A percentile compares a stretch with the other conserved stretches of the same genome.
phyloP scores from a whole-genome alignment of 2,329 filamentous ascomycete species.

The Penicillium sp. region DNA sequence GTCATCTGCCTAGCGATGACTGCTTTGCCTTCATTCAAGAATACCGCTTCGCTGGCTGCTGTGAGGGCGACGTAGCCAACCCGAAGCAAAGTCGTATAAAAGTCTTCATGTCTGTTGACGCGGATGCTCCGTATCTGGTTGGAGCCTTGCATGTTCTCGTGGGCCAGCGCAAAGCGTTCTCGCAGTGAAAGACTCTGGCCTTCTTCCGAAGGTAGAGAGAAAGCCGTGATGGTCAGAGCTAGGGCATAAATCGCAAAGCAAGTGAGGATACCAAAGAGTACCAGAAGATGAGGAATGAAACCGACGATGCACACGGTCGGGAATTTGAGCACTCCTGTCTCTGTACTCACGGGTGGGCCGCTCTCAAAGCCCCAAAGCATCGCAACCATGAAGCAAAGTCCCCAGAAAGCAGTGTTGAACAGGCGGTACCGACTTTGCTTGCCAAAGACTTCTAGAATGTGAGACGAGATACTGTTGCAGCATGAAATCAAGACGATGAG shows the following conservation, averaged over 20 bases:
- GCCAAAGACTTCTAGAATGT: slow-evolving; percentile 77
- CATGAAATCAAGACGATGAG: slow-evolving; percentile 84
- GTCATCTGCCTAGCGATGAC: slow-evolving; percentile 75
- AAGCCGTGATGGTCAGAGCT: slow-evolving; percentile 73
- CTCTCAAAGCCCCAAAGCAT: slow-evolving; percentile 73
- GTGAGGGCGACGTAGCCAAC: slow-evolving; percentile 86
- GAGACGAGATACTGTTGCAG: slow-evolving; percentile 85
- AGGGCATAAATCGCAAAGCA: slow-evolving; percentile 77
- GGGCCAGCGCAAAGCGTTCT: slow-evolving; percentile 69
- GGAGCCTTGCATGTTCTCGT: slow-evolving; percentile 89
- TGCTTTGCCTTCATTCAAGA: slow-evolving; percentile 82
- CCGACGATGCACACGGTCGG: slow-evolving; percentile 94
- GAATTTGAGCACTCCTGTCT: slow-evolving; percentile 72
- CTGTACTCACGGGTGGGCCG: slow-evolving; percentile 46
- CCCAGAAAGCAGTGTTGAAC: slow-evolving; percentile 86
- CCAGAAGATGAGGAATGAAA: slow-evolving; percentile 90
- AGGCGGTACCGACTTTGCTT: slow-evolving; percentile 79
- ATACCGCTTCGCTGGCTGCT: slow-evolving; percentile 93
- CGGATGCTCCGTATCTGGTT: slow-evolving; percentile 79
- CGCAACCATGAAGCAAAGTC: slow-evolving; percentile 81
- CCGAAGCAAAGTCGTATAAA: slow-evolving; percentile 86
- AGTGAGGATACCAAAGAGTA: slow-evolving; percentile 73
- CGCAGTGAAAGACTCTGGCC: slow-evolving; percentile 48
- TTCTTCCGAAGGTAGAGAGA: slow-evolving; percentile 61
- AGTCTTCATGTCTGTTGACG: slow-evolving; percentile 86